Percentiles rank a stretch among this genome's conserved stretches.
Conservation (phyloP, 2,329 filamentous ascomycete species). For the Sclerotinia subarctica region DNA sequence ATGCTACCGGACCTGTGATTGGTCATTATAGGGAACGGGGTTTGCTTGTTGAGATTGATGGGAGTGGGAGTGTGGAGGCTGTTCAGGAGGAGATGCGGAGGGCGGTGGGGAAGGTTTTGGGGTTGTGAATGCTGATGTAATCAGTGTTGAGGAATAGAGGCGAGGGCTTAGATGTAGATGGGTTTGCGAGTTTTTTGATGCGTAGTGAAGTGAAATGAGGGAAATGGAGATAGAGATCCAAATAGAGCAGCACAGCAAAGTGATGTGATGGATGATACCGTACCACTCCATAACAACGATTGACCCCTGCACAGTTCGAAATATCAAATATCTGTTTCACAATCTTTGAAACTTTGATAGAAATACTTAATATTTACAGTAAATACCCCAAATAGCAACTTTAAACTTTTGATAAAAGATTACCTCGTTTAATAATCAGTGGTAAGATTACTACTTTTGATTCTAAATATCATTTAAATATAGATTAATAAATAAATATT, state of each 20-base stretch:
- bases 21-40: background rate
- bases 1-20: constrained; percentile 7
- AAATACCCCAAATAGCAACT: too few relatives aligned
- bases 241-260: background rate
- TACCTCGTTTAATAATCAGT: too few relatives aligned
- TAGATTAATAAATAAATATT: too few relatives aligned
- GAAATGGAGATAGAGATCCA: background rate
- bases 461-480: too few relatives aligned
- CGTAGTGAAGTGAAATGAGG: background rate
- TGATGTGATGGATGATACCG: background rate
- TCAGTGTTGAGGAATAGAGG: too few relatives aligned
- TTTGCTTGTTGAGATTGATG: constrained; percentile 10
- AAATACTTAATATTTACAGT: background rate
- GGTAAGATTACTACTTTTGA: too few relatives aligned
- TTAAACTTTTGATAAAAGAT: too few relatives aligned
- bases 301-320: background rate
- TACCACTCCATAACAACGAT: background rate
- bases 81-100: background rate
- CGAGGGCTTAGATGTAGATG: too few relatives aligned
- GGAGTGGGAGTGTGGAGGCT: background rate
- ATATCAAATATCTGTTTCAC: too few relatives aligned
- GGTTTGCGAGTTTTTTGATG: background rate
- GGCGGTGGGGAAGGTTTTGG: background rate
- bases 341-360: background rate
- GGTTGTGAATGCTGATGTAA: too few relatives aligned